Evolutionary conservation across 75 land plant species (phyloP), one percentile per base, ranked within the genome.

Genomic region (Larix kaempferi): DNA sequence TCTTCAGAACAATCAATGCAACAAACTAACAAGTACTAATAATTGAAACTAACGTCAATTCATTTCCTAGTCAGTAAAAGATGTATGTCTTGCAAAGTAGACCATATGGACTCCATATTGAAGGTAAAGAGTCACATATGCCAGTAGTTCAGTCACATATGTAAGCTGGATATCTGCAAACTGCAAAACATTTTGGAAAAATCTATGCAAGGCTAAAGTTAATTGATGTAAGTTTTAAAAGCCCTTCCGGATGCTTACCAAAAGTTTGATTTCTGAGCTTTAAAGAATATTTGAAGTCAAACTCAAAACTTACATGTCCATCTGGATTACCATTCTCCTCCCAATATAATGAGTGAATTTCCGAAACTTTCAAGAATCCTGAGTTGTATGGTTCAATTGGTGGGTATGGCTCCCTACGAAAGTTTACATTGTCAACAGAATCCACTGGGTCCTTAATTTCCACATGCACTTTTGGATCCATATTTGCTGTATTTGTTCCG

Each of bases 241-340:
- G 56, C 25, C 54, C 21, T 74, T 54, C 56, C 41, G 55, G 55
- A 56, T 41, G 25, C 25, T 72, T 72, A 41, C 14, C 22, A 72
- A 49, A 3, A n/a, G 26, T 37, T 56, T 26, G 0, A 39, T 12
- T 17, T 15, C 57, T 17, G 2, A 73, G 54, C 11, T 55, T 6
- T 25, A 55, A 55, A 44, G 26, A 76, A 71, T 71, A 59, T 29
- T 39, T 23, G 5, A 76, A 59, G 76, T 54, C 73, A 37, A 26
- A 22, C 12, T 19, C 27, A 65, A 63, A 3, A 76, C 93, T 90
- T 79, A 90, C 98, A 82, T 95, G 85, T 29, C 99, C 99, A 80
- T 74, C 71, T 19, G 95, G 95, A 77, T 96, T 96, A 17, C 98
- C 99, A 41, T 92, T 88, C 75, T 90, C 88, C 83, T 97, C 99